Percentiles rank a stretch among this genome's conserved stretches.
Evolutionary conservation across 2,329 filamentous ascomycete genomes (phyloP).

Genomic region (Hypocreales sp.): DNA sequence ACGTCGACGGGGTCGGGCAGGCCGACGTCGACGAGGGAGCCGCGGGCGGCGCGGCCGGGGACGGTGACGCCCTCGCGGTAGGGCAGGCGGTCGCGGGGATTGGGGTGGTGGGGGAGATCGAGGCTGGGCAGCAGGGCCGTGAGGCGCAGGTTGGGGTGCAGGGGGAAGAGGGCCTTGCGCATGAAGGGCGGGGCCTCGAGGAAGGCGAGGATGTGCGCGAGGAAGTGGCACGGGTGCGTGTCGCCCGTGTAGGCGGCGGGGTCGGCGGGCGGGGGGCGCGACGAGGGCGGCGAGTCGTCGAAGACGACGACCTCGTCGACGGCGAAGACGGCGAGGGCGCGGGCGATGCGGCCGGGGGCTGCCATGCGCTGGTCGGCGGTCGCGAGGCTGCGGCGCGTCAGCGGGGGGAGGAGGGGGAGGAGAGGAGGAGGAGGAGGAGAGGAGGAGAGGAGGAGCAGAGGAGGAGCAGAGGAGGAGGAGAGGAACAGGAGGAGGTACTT

Average conservation of each 20-base stretch:
- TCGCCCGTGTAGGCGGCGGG: slow-evolving; percentile 48
- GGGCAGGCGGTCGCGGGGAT: slow-evolving; percentile 59
- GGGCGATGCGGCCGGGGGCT: slow-evolving; percentile 60
- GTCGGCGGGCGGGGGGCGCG: slow-evolving; percentile 31
- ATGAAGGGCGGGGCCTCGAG: slow-evolving; percentile 76
- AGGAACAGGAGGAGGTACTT: slow-evolving; percentile 34
- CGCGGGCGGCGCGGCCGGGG: slow-evolving; percentile 22
- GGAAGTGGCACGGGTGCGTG: slow-evolving; percentile 63
- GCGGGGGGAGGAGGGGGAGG: too few species aligned
- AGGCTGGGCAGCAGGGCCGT: slow-evolving; percentile 62
- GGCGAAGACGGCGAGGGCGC: slow-evolving; percentile 67
- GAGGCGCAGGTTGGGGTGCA: slow-evolving; percentile 62
- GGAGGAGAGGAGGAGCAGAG: too few species aligned
- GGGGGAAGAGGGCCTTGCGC: slow-evolving; percentile 56
- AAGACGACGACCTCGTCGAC: slow-evolving; percentile 76
- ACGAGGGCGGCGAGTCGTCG: slow-evolving; percentile 44
- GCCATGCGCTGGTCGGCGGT: slow-evolving; percentile 63
- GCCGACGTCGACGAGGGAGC: slow-evolving; percentile 44
- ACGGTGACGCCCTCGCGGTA: slow-evolving; percentile 67
- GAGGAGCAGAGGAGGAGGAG: background rate
- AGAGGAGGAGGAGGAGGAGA: background rate
- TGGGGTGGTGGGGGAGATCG: slow-evolving; percentile 74
- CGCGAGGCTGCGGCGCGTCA: slow-evolving; percentile 35
- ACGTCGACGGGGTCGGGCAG: slow-evolving; percentile 40
- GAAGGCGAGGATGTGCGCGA: slow-evolving; percentile 65